A percentile compares a stretch with the other conserved stretches of the same genome.
Conservation (phyloP, 495 filamentous ascomycete genomes). For the Jackrogersella minutella region DNA sequence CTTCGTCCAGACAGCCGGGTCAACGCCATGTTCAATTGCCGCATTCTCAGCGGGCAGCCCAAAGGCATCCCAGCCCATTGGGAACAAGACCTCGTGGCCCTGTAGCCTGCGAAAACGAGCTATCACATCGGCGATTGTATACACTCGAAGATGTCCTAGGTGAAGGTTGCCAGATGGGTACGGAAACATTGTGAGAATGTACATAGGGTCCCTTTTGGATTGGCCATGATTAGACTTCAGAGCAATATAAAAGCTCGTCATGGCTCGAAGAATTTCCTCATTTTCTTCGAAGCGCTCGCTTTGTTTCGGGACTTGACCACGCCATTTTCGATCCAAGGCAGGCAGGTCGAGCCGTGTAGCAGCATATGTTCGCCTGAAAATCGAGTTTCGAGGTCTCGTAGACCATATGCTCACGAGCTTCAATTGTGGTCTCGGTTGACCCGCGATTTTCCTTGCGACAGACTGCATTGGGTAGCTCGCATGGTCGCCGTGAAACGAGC, state of each 20-base stretch:
- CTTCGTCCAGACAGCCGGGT: conserved; percentile 80
- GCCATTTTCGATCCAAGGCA: conserved; percentile 80
- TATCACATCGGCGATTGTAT: conserved; percentile 88
- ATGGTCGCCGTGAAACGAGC: conserved; percentile 21
- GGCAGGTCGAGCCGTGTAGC: conserved; percentile 65
- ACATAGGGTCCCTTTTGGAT: conserved; percentile 63
- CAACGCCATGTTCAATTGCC: conserved; percentile 83
- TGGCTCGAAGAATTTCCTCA: background rate
- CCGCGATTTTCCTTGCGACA: conserved; percentile 31
- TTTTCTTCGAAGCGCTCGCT: conserved; percentile 4
- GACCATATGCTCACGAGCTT: conserved; percentile 21
- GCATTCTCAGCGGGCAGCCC: conserved; percentile 92
- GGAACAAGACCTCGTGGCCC: conserved; percentile 78
- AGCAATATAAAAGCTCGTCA: background rate
- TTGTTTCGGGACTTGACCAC: conserved; percentile 55
- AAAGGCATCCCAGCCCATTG: conserved; percentile 95
- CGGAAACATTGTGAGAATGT: conserved; percentile 91
- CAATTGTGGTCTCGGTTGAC: conserved; percentile 32
- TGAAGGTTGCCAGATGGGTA: conserved; percentile 92
- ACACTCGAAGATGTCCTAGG: conserved; percentile 87
- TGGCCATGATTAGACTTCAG: background rate
- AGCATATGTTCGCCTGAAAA: conserved; percentile 42
- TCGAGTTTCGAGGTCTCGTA: conserved; percentile 9
- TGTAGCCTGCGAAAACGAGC: conserved; percentile 79
- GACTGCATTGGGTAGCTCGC: conserved; percentile 37